phyloP scores from a whole-genome alignment of 2,329 filamentous ascomycete species.

The Atkinsonella hypoxylon region DNA sequence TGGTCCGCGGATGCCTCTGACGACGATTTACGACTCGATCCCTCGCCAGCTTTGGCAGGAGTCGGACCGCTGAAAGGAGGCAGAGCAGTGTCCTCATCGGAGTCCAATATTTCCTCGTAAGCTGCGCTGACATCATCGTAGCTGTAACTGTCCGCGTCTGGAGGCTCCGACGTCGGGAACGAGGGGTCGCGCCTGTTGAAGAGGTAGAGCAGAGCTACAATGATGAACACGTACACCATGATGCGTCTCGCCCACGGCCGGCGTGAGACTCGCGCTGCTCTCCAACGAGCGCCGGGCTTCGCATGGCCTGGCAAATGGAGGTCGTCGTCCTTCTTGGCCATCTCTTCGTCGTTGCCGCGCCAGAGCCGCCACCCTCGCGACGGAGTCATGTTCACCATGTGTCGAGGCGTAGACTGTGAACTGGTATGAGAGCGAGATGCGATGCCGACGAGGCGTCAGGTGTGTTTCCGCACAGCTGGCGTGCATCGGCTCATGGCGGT shows the following conservation, averaged over 20 bases:
- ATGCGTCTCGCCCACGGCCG: slow-evolving; percentile 45
- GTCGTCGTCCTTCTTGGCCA: slow-evolving; percentile 51
- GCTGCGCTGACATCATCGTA: neutral
- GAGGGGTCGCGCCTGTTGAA: slow-evolving; percentile 17
- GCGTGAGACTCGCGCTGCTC: slow-evolving; percentile 28
- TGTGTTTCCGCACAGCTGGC: neutral
- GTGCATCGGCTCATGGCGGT: neutral
- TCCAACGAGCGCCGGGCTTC: slow-evolving; percentile 24
- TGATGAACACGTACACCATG: slow-evolving; percentile 31
- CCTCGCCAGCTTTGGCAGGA: neutral
- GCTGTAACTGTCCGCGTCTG: neutral
- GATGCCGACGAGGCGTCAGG: neutral
- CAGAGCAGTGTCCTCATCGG: neutral
- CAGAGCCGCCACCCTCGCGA: slow-evolving; percentile 24
- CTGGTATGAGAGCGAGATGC: neutral
- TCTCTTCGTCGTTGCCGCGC: slow-evolving; percentile 41
- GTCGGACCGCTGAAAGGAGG: neutral
- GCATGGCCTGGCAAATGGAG: slow-evolving; percentile 17
- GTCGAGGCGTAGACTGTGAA: neutral
- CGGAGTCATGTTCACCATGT: slow-evolving; percentile 2
- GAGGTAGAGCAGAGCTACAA: slow-evolving; percentile 42
- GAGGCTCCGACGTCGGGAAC: neutral
- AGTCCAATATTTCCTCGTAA: neutral
- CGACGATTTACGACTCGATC: neutral
- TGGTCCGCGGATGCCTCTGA: neutral